Percentiles rank a stretch among this genome's conserved stretches.
These are phyloP conservation scores for Lasiosphaeria hispida DNA, from an alignment of 495 filamentous ascomycete species.

Conservation along the genomic window DNA sequence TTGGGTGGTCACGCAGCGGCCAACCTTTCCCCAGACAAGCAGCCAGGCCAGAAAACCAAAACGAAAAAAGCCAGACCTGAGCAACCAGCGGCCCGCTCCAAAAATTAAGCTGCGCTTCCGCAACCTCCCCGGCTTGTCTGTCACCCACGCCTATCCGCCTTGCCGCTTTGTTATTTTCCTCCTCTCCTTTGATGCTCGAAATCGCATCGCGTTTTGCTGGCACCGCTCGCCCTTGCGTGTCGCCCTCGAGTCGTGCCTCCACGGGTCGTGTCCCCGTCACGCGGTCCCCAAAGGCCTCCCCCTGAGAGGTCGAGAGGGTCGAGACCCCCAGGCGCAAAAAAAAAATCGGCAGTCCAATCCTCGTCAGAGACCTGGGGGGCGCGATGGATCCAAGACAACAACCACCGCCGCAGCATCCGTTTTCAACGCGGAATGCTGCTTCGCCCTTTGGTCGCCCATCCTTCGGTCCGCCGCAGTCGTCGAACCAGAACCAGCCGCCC, in stretches of 20 bases:
- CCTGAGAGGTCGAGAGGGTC: constrained; percentile 4
- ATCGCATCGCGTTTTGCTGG: too few relatives aligned
- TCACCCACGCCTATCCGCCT: neutral
- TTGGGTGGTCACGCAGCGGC: constrained; percentile 21
- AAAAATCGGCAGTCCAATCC: constrained; percentile 16
- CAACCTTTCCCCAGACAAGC: constrained; percentile 18
- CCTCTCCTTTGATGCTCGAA: too few relatives aligned
- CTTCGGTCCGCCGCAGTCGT: constrained; percentile 25
- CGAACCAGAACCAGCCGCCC: constrained; percentile 13
- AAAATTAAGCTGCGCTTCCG: constrained; percentile 21
- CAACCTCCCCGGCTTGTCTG: neutral
- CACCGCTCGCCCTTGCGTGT: too few relatives aligned
- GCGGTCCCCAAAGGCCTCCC: constrained; percentile 7
- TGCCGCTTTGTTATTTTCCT: neutral
- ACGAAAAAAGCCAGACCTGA: neutral
- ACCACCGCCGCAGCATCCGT: constrained; percentile 39
- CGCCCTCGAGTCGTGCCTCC: too few relatives aligned
- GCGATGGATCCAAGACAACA: constrained; percentile 44
- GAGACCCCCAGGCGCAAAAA: constrained; percentile 8
- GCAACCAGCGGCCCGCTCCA: constrained; percentile 14
- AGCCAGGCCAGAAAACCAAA: neutral
- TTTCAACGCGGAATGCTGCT: constrained; percentile 34
- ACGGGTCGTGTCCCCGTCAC: neutral
- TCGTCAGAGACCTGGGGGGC: constrained; percentile 14
- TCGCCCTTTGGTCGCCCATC: constrained; percentile 36